phyloP scores from a whole-genome alignment of 2,329 filamentous ascomycete genomes.

The Aspergillus calidoustus region DNA sequence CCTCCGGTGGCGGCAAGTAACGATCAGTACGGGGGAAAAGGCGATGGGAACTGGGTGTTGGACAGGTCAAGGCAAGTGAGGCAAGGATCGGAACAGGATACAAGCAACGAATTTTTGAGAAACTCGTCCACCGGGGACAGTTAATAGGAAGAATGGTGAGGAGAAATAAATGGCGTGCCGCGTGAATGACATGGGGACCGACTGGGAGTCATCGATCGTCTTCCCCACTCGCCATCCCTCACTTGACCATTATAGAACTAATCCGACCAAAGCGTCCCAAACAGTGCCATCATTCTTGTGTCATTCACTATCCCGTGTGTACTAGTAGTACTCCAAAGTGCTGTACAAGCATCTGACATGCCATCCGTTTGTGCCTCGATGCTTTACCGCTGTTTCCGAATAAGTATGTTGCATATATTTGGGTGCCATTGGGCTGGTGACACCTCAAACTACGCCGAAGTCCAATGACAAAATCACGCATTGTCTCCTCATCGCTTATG shows the following conservation, averaged over 20 bases:
- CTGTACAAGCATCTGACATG: neutral
- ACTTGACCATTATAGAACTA: slow-evolving; percentile 4
- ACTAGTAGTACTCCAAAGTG: no score
- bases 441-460: neutral
- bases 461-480: neutral
- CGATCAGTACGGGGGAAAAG: neutral
- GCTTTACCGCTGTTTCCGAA: neutral
- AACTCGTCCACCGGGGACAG: slow-evolving; percentile 20
- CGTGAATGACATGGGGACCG: neutral
- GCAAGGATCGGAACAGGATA: neutral
- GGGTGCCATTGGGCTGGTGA: slow-evolving; percentile 6
- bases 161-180: slow-evolving; percentile 3
- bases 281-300: slow-evolving; percentile 2
- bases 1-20: neutral
- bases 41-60: neutral
- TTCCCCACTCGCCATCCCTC: slow-evolving; percentile 10
- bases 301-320: neutral
- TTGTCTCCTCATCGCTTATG: neutral
- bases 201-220: slow-evolving; percentile 8
- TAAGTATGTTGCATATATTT: neutral
- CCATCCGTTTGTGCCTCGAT: neutral
- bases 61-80: neutral
- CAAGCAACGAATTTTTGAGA: neutral
- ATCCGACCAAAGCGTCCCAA: neutral
- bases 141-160: slow-evolving; percentile 16